Percentiles rank a stretch among this genome's conserved stretches.
phyloP scores from a whole-genome alignment of 192 early-diverging fungal genomes.

The Umbelopsis isabellina region DNA sequence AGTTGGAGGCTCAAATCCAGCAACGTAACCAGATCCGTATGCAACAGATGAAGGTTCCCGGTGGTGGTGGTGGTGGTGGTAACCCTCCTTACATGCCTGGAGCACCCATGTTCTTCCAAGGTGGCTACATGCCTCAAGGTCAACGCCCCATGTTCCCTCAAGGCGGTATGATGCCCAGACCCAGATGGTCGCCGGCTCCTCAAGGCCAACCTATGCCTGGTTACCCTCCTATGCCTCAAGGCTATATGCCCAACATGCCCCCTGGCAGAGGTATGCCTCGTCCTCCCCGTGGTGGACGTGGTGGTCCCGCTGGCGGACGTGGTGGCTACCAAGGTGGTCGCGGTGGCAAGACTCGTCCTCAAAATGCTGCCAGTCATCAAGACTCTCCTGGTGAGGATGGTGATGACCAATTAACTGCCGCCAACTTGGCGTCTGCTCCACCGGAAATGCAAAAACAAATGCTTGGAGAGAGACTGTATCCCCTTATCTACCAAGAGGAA shows the following conservation, averaged over 20 bases:
- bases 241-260: slow-evolving; percentile 51
- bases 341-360: slow-evolving; percentile 31
- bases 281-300: slow-evolving; percentile 50
- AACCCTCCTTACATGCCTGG: slow-evolving; percentile 53
- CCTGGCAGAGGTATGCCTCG: slow-evolving; percentile 47
- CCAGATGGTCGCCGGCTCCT: slow-evolving; percentile 39
- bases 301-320: slow-evolving; percentile 24
- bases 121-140: slow-evolving; percentile 38
- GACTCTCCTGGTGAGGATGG: slow-evolving; percentile 42
- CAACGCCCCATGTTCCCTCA: slow-evolving; percentile 51
- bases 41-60: slow-evolving; percentile 36
- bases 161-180: slow-evolving; percentile 39
- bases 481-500: slow-evolving; percentile 73
- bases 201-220: slow-evolving; percentile 40
- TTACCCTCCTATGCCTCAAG: slow-evolving; percentile 49
- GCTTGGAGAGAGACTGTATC: slow-evolving; percentile 96
- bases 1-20: slow-evolving; percentile 94
- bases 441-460: slow-evolving; percentile 94
- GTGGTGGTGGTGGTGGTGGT: slow-evolving; percentile 14
- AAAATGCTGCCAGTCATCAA: slow-evolving; percentile 20
- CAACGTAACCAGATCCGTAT: slow-evolving; percentile 87
- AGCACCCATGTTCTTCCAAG: slow-evolving; percentile 33
- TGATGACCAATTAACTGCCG: slow-evolving; percentile 57
- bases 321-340: slow-evolving; percentile 25
- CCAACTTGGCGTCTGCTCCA: slow-evolving; percentile 76